Evolutionary conservation across 345 rosid genomes (phyloP).

Genomic region (Populus ilicifolia): DNA sequence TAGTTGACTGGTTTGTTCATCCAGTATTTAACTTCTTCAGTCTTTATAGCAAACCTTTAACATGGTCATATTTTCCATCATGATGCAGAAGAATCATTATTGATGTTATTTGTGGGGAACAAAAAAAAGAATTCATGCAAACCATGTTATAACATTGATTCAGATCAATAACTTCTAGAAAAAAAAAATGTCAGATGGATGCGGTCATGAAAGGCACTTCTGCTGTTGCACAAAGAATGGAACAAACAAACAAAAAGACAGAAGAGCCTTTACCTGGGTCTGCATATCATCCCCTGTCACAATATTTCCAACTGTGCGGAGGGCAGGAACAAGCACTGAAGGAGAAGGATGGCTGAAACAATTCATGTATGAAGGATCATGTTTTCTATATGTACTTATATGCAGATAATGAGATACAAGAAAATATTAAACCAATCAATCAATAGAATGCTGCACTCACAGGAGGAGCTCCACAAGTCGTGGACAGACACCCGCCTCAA

Average conservation of each 20-base stretch:
- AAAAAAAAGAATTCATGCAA: neutral
- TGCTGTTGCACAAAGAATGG: neutral
- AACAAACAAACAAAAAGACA: neutral
- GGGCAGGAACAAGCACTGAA: constrained; percentile 31
- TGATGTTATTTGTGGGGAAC: neutral
- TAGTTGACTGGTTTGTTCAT: neutral
- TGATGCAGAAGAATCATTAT: neutral
- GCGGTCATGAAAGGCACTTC: neutral
- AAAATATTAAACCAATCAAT: neutral
- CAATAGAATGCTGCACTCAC: constrained; percentile 10
- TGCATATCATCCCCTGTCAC: constrained; percentile 29
- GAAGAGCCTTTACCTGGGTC: constrained; percentile 22
- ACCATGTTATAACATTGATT: neutral
- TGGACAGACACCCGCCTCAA: constrained; percentile 24
- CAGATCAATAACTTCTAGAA: neutral
- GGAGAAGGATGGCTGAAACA: constrained; percentile 26
- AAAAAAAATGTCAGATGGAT: no score
- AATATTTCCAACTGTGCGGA: constrained; percentile 28
- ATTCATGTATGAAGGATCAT: neutral
- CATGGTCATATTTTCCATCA: neutral
- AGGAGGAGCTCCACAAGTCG: constrained; percentile 27
- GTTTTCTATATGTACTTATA: neutral
- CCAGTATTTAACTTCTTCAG: neutral
- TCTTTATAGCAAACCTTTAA: neutral
- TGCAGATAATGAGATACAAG: neutral